Evolutionary conservation across 73 alveolate species (phyloP).

Genomic region (Halteria grandinella): DNA sequence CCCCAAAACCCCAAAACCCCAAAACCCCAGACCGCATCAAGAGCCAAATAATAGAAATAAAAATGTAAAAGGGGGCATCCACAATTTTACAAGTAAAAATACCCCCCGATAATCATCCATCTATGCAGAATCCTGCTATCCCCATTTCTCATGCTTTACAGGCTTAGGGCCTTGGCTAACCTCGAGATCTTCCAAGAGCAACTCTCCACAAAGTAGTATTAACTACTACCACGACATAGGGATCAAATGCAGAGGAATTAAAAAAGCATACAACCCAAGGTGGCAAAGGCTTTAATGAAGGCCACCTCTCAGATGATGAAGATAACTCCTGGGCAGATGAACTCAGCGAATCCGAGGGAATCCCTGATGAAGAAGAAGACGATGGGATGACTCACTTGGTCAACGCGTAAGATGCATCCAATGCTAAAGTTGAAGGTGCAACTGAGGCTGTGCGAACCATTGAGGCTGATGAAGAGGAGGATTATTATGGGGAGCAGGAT

Average conservation of each 20-base stretch:
- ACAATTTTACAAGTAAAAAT: not conserved
- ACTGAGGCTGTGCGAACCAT: too few species aligned
- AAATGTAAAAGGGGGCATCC: not conserved
- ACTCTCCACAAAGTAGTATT: not conserved
- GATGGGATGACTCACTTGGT: too few species aligned
- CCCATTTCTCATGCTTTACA: too few species aligned
- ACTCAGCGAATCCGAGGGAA: conserved; percentile 1
- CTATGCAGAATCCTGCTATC: too few species aligned
- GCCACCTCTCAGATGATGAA: conserved; percentile 39
- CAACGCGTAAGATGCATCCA: too few species aligned
- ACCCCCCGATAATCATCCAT: too few species aligned
- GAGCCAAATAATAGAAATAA: not conserved
- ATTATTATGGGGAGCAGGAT: too few species aligned
- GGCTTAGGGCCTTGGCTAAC: too few species aligned
- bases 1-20: conserved; percentile 1
- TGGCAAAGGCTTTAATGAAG: not conserved
- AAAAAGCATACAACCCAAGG: not conserved
- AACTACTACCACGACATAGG: not conserved
- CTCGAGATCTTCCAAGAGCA: not conserved
- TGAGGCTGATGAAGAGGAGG: too few species aligned
- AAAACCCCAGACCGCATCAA: not conserved
- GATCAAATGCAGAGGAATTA: not conserved
- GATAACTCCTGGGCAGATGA: conserved; percentile 55
- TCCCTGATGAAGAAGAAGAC: conserved; percentile 18
- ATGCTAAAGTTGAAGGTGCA: too few species aligned